Evolutionary conservation across 1,284 basidiomycete genomes (phyloP).

Genomic region (Rhodotorula sp.): DNA sequence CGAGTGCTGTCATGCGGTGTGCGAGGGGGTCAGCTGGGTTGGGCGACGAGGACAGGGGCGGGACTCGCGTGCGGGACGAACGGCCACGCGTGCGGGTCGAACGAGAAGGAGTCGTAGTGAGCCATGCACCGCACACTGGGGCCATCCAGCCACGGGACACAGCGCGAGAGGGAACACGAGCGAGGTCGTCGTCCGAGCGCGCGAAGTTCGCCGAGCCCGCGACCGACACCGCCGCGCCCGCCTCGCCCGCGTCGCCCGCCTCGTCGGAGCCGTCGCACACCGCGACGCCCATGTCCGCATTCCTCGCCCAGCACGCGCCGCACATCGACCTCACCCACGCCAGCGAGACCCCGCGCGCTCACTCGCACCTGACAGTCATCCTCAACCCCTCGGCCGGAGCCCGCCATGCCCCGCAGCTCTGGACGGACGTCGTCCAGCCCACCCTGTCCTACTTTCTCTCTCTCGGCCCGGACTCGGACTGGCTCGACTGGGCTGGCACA

Average conservation of each 20-base stretch:
- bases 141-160: neutral
- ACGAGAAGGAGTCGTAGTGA: slow-evolving; percentile 9
- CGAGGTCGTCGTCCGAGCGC: too few relatives aligned
- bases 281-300: too few relatives aligned
- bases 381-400: neutral
- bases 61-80: slow-evolving; percentile 3
- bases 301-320: too few relatives aligned
- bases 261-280: too few relatives aligned
- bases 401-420: neutral
- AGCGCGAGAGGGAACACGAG: too few relatives aligned
- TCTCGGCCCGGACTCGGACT: neutral
- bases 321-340: too few relatives aligned
- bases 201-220: too few relatives aligned
- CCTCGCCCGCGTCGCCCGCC: too few relatives aligned
- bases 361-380: neutral
- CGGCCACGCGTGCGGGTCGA: slow-evolving; percentile 9
- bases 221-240: too few relatives aligned
- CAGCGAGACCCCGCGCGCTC: too few relatives aligned
- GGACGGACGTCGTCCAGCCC: neutral
- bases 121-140: slow-evolving; percentile 1
- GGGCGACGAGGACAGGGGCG: neutral
- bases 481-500: neutral
- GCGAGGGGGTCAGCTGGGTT: neutral
- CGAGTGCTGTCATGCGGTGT: neutral
- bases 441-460: neutral